phyloP scores from a whole-genome alignment of 192 early-diverging fungal species.

The Umbelopsis sp. region DNA sequence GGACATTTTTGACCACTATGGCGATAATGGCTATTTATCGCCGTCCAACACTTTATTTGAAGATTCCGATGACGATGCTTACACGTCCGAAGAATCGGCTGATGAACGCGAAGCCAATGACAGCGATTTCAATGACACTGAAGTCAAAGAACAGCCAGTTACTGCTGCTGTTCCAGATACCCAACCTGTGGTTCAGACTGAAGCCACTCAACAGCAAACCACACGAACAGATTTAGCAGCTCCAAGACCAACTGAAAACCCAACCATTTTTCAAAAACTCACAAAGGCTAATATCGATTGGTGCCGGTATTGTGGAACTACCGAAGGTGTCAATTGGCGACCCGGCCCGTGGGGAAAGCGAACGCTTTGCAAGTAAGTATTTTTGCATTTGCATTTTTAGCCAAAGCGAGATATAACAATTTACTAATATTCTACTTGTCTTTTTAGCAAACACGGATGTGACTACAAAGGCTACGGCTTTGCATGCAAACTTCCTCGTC shows the following conservation, averaged over 20 bases:
- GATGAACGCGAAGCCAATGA: constrained; percentile 6
- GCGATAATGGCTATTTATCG: background rate
- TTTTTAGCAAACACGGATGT: constrained; percentile 82
- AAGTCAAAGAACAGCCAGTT: background rate
- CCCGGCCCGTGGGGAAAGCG: constrained; percentile 95
- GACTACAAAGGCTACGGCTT: constrained; percentile 96
- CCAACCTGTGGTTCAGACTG: background rate
- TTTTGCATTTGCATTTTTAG: background rate
- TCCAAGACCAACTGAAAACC: constrained; percentile 33
- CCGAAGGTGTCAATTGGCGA: constrained; percentile 87
- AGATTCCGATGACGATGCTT: constrained; percentile 8
- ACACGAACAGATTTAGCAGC: constrained; percentile 6
- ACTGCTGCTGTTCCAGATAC: too few species aligned
- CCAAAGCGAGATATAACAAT: background rate
- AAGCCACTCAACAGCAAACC: background rate
- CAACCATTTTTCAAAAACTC: constrained; percentile 66
- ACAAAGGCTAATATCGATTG: constrained; percentile 72
- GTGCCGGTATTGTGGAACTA: constrained; percentile 94
- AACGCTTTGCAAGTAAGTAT: constrained; percentile 85
- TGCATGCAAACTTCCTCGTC: constrained; percentile 83
- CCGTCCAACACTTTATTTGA: background rate
- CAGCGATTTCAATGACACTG: background rate
- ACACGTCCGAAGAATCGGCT: background rate
- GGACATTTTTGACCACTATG: constrained; percentile 22
- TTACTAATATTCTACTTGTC: constrained; percentile 10